Base-by-base conservation (phyloP, 2,329 filamentous ascomycete genomes). In the Aspergillus costaricaensis region DNA sequence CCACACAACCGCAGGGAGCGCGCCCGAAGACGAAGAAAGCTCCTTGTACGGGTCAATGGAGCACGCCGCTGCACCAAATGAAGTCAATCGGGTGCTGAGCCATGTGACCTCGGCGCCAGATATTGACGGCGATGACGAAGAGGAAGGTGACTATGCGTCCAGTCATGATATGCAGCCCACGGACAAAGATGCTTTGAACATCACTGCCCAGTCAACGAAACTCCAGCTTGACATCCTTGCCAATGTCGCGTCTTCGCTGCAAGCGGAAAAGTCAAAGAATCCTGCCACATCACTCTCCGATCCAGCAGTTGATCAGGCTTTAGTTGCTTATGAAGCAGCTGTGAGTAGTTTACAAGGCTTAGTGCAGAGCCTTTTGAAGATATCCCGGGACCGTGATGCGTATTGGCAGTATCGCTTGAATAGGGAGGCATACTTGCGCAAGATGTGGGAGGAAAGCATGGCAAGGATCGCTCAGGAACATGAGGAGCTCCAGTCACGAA, bases 361-460 rank as follows among this genome's bases (percentile, higher is more conserved):
- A 8, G 85, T 98, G 60, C 89, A 91, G 19, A 92, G 97, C 73
- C 82, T 99, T 8, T 82, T 97, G 50, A 91, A 93, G 54, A 98
- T 99, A 70, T 94, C 93, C 8, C 89, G 91, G 69, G 95, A 99
- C 72, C 90, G 96, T 55, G 95, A 99, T 76, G 88, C 92, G 0
- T 96, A 96, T 74, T 99, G 95, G 95, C 94, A 98, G 75, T 96
- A 96, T 73, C 88, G 93, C 14, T 82, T 99, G 43, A 93, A 96
- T 67, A 89, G 92, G 57, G 95, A 99, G 78, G 88, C 89, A 47
- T 91, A 96, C 73, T 89, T 98, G 79, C 88, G 95, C 39, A 89
- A 91, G 61, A 91, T 99, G 87, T 99, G 95, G 95, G 95, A 99
- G 77, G 95, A 99, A 71, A 98, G 93, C 77, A 97, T 99, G 95